Conservation (phyloP, 257 asterid genomes). For the Handroanthus guayacan region DNA sequence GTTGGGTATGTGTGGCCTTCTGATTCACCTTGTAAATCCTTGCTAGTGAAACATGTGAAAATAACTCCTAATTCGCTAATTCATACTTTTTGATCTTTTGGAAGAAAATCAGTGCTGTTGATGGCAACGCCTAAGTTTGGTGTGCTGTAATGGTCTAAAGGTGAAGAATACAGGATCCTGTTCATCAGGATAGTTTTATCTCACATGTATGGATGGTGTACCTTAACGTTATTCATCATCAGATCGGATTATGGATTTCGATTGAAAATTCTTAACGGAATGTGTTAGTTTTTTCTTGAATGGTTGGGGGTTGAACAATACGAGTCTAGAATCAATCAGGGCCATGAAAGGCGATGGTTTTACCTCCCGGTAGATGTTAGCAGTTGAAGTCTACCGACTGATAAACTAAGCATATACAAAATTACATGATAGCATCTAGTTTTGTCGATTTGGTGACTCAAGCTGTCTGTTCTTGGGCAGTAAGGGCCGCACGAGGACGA, state of each 20-base stretch:
- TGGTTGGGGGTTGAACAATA: no score
- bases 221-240: not conserved
- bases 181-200: not conserved
- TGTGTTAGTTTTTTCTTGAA: not conserved
- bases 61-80: slow-evolving; percentile 28
- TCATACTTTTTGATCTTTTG: slow-evolving; percentile 3
- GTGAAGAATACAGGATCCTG: not conserved
- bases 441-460: no score
- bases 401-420: no score
- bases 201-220: not conserved
- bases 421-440: no score
- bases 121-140: not conserved
- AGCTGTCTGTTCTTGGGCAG: no score
- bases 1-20: not conserved
- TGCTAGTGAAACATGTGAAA: slow-evolving; percentile 22
- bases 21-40: slow-evolving; percentile 37
- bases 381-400: no score
- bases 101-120: not conserved
- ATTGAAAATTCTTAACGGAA: not conserved
- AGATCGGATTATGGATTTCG: not conserved
- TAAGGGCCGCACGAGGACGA: no score
- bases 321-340: no score
- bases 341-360: no score
- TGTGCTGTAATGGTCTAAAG: not conserved
- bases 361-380: no score